Percentiles rank a stretch among this genome's conserved stretches.
Evolutionary conservation across 192 early-diverging fungal genomes (phyloP).

Genomic region (Coemansia sp.): DNA sequence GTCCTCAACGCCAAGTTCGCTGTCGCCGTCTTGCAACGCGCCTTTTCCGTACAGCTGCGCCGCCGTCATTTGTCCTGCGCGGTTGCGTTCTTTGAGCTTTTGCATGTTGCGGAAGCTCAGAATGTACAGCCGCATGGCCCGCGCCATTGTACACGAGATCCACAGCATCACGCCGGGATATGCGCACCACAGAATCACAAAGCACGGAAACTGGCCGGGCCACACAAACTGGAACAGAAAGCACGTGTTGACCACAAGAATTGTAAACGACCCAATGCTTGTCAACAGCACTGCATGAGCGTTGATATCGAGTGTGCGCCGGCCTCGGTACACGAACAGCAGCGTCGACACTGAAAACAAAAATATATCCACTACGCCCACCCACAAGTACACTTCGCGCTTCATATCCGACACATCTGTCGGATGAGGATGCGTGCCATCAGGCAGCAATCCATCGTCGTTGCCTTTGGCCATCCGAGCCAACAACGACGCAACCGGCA

Average conservation of each 20-base stretch:
- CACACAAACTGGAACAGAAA: slow-evolving; percentile 56
- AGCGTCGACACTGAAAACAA: slow-evolving; percentile 39
- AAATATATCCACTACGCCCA: slow-evolving; percentile 48
- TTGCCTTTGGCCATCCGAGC: slow-evolving; percentile 7
- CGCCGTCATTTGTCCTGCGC: slow-evolving; percentile 50
- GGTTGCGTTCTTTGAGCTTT: slow-evolving; percentile 53
- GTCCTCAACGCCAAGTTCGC: slow-evolving; percentile 3
- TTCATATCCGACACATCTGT: slow-evolving; percentile 16
- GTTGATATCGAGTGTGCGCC: slow-evolving; percentile 45
- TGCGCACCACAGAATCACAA: slow-evolving; percentile 51
- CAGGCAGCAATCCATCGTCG: slow-evolving; percentile 19
- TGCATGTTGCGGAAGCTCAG: slow-evolving; percentile 52
- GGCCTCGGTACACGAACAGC: slow-evolving; percentile 52
- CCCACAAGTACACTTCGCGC: slow-evolving; percentile 45
- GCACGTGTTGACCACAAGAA: slow-evolving; percentile 52
- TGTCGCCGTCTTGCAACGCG: slow-evolving; percentile 24
- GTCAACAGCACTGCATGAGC: slow-evolving; percentile 51
- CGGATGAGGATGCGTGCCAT: slow-evolving; percentile 38
- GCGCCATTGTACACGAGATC: slow-evolving; percentile 52
- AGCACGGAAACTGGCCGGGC: slow-evolving; percentile 54
- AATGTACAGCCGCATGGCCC: slow-evolving; percentile 53
- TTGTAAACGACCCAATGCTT: slow-evolving; percentile 48
- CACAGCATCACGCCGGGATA: slow-evolving; percentile 56
- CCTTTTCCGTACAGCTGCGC: slow-evolving; percentile 53
- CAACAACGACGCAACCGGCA: slow-evolving; percentile 10